phyloP scores from a whole-genome alignment of 352 stramenopile genomes.

The Phytophthora ohioensis region DNA sequence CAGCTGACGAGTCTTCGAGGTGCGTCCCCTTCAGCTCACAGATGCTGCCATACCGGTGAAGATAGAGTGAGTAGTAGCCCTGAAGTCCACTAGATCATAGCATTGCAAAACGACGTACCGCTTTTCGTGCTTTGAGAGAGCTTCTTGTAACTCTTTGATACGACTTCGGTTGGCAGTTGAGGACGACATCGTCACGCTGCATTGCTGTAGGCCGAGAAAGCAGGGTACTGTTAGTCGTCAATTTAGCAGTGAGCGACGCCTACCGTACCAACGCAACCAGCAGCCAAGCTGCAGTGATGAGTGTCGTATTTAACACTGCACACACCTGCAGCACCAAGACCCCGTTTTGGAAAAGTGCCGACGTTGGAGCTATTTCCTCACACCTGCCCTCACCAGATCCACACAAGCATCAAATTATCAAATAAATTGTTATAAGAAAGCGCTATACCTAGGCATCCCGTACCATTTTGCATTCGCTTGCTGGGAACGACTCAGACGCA shows the following conservation, averaged over 20 bases:
- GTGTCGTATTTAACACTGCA: conserved; percentile 46
- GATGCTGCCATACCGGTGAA: conserved; percentile 31
- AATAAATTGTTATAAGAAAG: background rate
- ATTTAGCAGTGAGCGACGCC: background rate
- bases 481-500: conserved; percentile 52
- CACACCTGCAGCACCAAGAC: conserved; percentile 43
- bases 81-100: background rate
- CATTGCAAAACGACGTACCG: conserved; percentile 21
- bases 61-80: background rate
- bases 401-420: background rate
- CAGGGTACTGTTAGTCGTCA: background rate
- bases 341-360: conserved; percentile 26
- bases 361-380: conserved; percentile 31
- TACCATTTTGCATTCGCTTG: conserved; percentile 52
- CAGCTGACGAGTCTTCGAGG: conserved; percentile 45
- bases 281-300: conserved; percentile 62
- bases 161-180: conserved; percentile 12
- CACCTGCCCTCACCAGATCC: conserved; percentile 30
- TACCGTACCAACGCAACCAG: conserved; percentile 58
- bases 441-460: background rate
- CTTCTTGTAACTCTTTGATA: conserved; percentile 32
- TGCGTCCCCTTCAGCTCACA: conserved; percentile 51
- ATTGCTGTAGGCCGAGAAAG: conserved; percentile 23
- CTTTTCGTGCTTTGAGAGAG: conserved; percentile 24
- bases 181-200: conserved; percentile 30